Conservation (phyloP, 371 early-diverging fungal genomes). For the Phascolomyces articulosus region DNA sequence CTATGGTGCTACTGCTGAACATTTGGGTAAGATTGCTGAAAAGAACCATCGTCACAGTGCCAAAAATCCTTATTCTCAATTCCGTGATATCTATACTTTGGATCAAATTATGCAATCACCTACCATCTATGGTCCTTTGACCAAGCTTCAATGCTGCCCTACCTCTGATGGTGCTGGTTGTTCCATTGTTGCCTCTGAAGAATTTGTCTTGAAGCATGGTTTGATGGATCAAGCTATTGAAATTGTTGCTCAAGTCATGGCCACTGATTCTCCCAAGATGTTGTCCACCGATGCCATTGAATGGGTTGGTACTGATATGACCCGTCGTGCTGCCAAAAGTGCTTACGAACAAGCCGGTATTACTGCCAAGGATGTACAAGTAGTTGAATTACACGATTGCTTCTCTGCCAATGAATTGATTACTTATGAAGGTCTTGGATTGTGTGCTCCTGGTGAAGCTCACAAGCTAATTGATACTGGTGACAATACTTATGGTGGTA, state of each 20-base stretch:
- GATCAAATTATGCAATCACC: slow-evolving; percentile 70
- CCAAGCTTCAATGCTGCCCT: slow-evolving; percentile 81
- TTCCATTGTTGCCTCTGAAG: slow-evolving; percentile 71
- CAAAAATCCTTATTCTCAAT: slow-evolving; percentile 82
- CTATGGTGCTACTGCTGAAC: slow-evolving; percentile 60
- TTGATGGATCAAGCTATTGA: slow-evolving; percentile 74
- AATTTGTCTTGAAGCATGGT: slow-evolving; percentile 65
- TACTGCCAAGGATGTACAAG: slow-evolving; percentile 65
- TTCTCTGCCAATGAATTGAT: slow-evolving; percentile 82
- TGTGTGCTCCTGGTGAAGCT: slow-evolving; percentile 67
- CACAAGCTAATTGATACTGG: slow-evolving; percentile 60
- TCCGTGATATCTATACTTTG: slow-evolving; percentile 68
- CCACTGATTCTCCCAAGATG: slow-evolving; percentile 72
- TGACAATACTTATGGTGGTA: slow-evolving; percentile 65
- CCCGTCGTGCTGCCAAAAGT: slow-evolving; percentile 62
- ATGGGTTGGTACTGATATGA: slow-evolving; percentile 77
- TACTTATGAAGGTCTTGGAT: slow-evolving; percentile 78
- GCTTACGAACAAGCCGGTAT: slow-evolving; percentile 65
- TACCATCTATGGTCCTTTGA: slow-evolving; percentile 71
- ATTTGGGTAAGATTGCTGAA: slow-evolving; percentile 74
- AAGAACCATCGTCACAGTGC: slow-evolving; percentile 81
- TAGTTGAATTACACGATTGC: slow-evolving; percentile 83
- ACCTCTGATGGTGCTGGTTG: slow-evolving; percentile 81
- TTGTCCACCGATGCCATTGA: slow-evolving; percentile 63
- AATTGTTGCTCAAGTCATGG: slow-evolving; percentile 72